Percentiles rank a stretch among this genome's conserved stretches.
These are phyloP conservation scores for Dothidotthia symphoricarpi DNA, from an alignment of 2,329 filamentous ascomycete species.

Conservation along the genomic window DNA sequence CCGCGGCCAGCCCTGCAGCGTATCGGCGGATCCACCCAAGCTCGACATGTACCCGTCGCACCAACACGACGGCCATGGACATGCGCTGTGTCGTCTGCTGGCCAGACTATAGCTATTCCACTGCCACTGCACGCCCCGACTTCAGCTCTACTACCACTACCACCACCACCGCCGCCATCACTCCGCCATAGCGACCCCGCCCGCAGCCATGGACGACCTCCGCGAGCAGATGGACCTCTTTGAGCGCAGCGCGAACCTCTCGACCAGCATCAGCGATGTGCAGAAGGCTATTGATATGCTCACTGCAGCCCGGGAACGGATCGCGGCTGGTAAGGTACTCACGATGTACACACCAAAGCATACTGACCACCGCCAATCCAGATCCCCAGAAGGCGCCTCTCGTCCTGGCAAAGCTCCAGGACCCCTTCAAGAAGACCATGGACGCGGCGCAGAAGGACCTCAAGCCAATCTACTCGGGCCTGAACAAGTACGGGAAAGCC, in stretches of 20 bases:
- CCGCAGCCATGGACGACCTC: constrained; percentile 64
- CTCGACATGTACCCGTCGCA: constrained; percentile 7
- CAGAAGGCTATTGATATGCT: constrained; percentile 80
- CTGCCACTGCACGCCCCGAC: not conserved
- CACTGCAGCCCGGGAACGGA: constrained; percentile 67
- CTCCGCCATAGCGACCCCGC: constrained; percentile 1
- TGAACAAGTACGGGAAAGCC: constrained; percentile 80
- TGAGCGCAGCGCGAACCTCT: constrained; percentile 66
- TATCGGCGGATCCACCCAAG: constrained; percentile 1
- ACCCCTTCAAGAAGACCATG: constrained; percentile 76
- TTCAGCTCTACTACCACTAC: no score
- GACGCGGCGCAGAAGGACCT: constrained; percentile 77
- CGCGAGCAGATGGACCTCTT: constrained; percentile 74
- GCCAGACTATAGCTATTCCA: constrained; percentile 14
- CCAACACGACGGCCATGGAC: constrained; percentile 27
- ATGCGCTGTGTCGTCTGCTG: constrained; percentile 15
- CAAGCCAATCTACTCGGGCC: constrained; percentile 76
- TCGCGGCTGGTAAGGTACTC: constrained; percentile 64
- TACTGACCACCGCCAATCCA: constrained; percentile 31
- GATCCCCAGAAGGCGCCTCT: constrained; percentile 70
- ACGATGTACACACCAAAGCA: constrained; percentile 5
- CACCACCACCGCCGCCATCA: not conserved
- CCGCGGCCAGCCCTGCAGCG: constrained; percentile 14
- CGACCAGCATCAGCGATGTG: constrained; percentile 72
- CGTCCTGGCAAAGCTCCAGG: constrained; percentile 80